These are phyloP conservation scores for Flaveria ramosissima DNA, from an alignment of 129 eudicot genomes.

Conservation along the genomic window DNA sequence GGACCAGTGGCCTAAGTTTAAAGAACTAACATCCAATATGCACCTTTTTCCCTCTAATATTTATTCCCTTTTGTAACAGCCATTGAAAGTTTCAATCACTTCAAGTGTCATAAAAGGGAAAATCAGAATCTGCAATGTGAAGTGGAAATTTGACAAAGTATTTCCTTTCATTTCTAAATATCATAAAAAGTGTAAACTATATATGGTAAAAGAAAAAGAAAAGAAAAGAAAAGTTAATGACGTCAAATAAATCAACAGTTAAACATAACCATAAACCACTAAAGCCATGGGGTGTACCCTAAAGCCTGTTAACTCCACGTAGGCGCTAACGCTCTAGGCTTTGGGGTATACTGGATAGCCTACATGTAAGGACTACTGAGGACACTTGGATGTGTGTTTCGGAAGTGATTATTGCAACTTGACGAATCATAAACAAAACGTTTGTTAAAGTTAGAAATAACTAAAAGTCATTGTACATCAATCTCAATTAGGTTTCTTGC, in stretches of 20 bases:
- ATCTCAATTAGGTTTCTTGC: not conserved
- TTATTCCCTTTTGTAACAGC: no score
- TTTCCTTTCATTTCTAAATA: not conserved
- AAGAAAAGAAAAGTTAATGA: no score
- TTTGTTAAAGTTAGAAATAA: no score
- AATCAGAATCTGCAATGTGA: constrained; percentile 16
- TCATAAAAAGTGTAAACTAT: constrained; percentile 3
- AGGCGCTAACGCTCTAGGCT: no score
- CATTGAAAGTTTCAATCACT: constrained; percentile 11
- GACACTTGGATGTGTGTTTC: not conserved
- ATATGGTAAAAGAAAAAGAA: no score
- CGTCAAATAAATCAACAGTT: no score
- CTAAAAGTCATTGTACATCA: not conserved
- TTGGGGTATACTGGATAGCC: no score
- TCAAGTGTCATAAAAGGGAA: constrained; percentile 11
- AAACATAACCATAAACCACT: no score
- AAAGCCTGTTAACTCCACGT: no score
- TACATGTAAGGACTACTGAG: not conserved
- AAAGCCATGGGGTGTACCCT: no score
- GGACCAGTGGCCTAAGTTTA: constrained; percentile 14
- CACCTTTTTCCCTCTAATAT: no score
- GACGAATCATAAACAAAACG: not conserved
- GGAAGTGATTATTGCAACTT: not conserved
- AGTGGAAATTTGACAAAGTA: constrained; percentile 6
- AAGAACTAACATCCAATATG: constrained; percentile 20